A percentile compares a stretch with the other conserved stretches of the same genome.
Evolutionary conservation across 1,284 basidiomycete genomes (phyloP).

Genomic region (Athelia psychrophila): DNA sequence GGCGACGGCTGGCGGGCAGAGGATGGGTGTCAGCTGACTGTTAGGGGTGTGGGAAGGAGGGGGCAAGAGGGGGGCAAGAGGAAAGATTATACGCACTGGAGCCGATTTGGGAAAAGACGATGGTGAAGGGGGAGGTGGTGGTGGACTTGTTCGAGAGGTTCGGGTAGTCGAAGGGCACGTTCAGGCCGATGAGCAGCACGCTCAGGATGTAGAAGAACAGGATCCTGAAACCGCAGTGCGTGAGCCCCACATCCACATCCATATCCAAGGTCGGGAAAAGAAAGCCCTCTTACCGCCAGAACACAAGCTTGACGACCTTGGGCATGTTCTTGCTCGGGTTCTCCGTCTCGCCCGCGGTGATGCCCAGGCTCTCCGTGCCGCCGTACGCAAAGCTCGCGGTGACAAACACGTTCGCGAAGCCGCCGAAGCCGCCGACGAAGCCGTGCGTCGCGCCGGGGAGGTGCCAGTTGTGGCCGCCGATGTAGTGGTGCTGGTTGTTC

Average conservation of each 20-base stretch:
- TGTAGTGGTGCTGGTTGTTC: constrained; percentile 58
- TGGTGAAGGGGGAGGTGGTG: constrained; percentile 77
- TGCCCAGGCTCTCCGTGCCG: constrained; percentile 75
- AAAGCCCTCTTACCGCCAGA: constrained; percentile 58
- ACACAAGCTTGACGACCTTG: constrained; percentile 72
- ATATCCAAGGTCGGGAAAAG: too few species aligned
- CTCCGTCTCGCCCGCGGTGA: constrained; percentile 76
- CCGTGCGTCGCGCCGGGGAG: constrained; percentile 70
- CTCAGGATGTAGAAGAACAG: constrained; percentile 71
- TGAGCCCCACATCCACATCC: background rate
- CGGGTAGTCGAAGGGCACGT: constrained; percentile 79
- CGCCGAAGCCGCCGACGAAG: constrained; percentile 77
- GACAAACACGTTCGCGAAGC: constrained; percentile 75
- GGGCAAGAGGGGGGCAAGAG: background rate
- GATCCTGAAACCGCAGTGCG: constrained; percentile 47
- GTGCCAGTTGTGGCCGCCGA: constrained; percentile 65
- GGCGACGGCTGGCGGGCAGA: constrained; percentile 44
- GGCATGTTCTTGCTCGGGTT: constrained; percentile 79
- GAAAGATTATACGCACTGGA: constrained; percentile 44
- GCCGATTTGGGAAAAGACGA: constrained; percentile 69
- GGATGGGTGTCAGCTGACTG: constrained; percentile 1
- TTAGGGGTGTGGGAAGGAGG: background rate
- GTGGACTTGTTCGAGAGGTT: constrained; percentile 62
- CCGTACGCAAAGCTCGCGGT: constrained; percentile 82
- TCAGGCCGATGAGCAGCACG: constrained; percentile 67